These are phyloP conservation scores for Pinus tabuliformis DNA, from an alignment of 75 land plant species.

Conservation along the genomic window DNA sequence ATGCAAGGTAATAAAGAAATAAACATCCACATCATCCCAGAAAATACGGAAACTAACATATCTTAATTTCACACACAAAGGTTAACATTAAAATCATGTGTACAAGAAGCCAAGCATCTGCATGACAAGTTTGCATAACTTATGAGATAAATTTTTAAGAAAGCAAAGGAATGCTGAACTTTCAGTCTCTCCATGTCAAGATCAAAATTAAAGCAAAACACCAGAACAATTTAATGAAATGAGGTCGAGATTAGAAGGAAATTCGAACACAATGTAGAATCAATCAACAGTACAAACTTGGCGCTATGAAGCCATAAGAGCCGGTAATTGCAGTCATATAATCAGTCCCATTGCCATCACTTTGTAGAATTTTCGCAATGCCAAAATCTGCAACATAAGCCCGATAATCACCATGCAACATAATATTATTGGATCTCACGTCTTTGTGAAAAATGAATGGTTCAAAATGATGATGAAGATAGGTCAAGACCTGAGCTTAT, in stretches of 20 bases:
- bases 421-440: conserved; percentile 81
- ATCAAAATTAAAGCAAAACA: too few relatives aligned
- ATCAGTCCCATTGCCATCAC: conserved; percentile 22
- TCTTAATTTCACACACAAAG: not conserved
- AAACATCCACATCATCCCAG: not conserved
- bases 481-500: conserved; percentile 70
- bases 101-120: not conserved
- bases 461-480: conserved; percentile 78
- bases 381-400: conserved; percentile 88
- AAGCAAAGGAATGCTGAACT: not conserved
- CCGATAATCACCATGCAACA: conserved; percentile 52
- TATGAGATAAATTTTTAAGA: not conserved
- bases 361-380: conserved; percentile 56
- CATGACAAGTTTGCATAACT: not conserved
- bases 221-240: too few relatives aligned
- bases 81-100: not conserved
- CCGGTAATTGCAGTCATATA: conserved; percentile 84
- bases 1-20: not conserved
- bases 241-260: too few relatives aligned
- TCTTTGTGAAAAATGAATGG: conserved; percentile 29
- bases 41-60: not conserved
- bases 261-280: not conserved
- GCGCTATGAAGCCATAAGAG: conserved; percentile 89
- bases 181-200: too few relatives aligned
- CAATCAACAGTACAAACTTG: conserved; percentile 19